Evolutionary conservation across 2,329 filamentous ascomycete genomes (phyloP).

Genomic region (Lithohypha guttulata): DNA sequence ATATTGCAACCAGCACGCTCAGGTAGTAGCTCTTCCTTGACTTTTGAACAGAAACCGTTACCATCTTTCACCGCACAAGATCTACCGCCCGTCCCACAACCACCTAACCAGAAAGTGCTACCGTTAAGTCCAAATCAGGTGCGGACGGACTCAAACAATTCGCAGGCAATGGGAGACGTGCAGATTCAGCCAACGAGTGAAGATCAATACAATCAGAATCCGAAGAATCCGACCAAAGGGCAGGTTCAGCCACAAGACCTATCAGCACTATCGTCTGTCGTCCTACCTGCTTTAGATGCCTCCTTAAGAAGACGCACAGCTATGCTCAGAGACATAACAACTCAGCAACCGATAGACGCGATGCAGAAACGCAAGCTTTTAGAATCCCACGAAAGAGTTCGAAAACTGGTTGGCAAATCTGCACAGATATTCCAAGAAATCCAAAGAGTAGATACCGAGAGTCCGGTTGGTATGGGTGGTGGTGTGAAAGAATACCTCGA

Average conservation of each 20-base stretch:
- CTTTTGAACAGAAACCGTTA: conserved; percentile 22
- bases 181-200: conserved; percentile 44
- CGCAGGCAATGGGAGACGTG: conserved; percentile 3
- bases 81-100: conserved; percentile 13
- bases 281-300: conserved; percentile 84
- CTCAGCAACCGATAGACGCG: conserved; percentile 20
- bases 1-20: conserved; percentile 15
- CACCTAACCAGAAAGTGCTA: conserved; percentile 9
- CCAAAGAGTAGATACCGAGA: conserved; percentile 73
- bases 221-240: conserved; percentile 39
- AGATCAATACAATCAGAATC: conserved; percentile 12
- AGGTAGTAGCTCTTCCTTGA: conserved; percentile 19
- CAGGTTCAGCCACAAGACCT: too few relatives aligned
- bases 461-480: conserved; percentile 86
- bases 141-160: conserved; percentile 13
- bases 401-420: conserved; percentile 70
- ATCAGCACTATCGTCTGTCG: conserved; percentile 79
- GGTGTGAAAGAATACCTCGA: conserved; percentile 84
- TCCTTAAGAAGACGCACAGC: conserved; percentile 68
- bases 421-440: conserved; percentile 79
- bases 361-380: conserved; percentile 51
- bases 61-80: conserved; percentile 23
- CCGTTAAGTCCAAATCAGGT: neutral
- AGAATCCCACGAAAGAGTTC: conserved; percentile 72
- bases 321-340: conserved; percentile 38